Percentiles rank a stretch among this genome's conserved stretches.
These are phyloP conservation scores for Gossypium longicalyx DNA, from an alignment of 345 rosid genomes.

Conservation along the genomic window DNA sequence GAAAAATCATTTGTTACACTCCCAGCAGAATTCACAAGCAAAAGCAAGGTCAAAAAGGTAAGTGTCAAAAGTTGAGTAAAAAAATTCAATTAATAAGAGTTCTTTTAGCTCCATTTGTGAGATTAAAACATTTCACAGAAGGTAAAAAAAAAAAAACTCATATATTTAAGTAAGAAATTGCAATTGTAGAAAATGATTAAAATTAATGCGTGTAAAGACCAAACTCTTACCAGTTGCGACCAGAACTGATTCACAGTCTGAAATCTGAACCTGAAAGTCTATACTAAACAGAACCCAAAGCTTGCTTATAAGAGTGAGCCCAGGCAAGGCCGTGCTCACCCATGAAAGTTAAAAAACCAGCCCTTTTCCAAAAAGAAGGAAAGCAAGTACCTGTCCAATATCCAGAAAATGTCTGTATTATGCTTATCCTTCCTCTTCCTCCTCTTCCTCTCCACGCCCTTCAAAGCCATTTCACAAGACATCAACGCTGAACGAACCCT, in stretches of 20 bases:
- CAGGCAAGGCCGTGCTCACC: background rate
- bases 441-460: conserved; percentile 35
- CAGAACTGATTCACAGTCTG: background rate
- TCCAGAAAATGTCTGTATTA: background rate
- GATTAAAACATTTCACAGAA: too few species aligned
- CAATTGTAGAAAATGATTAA: background rate
- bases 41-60: too few species aligned
- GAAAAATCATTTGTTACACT: too few species aligned
- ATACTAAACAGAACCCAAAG: background rate
- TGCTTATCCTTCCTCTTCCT: conserved; percentile 18
- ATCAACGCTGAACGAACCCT: conserved; percentile 26
- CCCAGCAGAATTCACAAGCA: too few species aligned
- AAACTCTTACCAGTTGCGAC: background rate
- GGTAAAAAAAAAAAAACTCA: too few species aligned
- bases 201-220: background rate
- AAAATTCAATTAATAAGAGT: too few species aligned
- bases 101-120: too few species aligned
- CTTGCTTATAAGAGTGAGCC: background rate
- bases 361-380: background rate
- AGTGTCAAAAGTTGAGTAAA: too few species aligned
- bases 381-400: background rate
- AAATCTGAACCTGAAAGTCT: background rate
- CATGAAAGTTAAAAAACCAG: background rate
- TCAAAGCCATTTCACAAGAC: conserved; percentile 42
- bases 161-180: background rate